Percentiles rank a stretch among this genome's conserved stretches.
These are phyloP conservation scores for Iris pallida DNA, from an alignment of 116 monocot species.

Conservation along the genomic window DNA sequence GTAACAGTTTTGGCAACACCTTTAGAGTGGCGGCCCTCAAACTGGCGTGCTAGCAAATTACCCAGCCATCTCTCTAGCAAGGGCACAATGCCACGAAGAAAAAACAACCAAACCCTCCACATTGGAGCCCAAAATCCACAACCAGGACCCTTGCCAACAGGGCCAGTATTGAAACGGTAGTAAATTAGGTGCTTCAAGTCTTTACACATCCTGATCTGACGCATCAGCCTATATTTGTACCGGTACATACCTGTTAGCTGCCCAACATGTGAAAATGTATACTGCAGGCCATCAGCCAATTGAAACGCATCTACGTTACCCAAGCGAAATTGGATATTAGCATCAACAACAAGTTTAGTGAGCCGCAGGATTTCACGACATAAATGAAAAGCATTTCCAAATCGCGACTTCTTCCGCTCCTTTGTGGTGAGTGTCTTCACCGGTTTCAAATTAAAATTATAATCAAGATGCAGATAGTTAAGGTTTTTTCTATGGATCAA, in stretches of 20 bases:
- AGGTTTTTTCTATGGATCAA: slow-evolving; percentile 96
- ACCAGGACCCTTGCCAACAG: slow-evolving; percentile 94
- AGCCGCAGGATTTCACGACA: slow-evolving; percentile 60
- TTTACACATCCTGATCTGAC: slow-evolving; percentile 99
- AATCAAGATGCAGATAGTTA: slow-evolving; percentile 96
- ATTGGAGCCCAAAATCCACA: slow-evolving; percentile 99
- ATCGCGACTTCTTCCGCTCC: slow-evolving; percentile 93
- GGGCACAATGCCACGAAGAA: slow-evolving; percentile 97
- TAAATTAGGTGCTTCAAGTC: slow-evolving; percentile 98
- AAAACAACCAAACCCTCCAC: slow-evolving; percentile 99
- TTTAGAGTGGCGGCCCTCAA: slow-evolving; percentile 81
- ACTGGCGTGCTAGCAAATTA: slow-evolving; percentile 89
- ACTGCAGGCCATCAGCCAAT: slow-evolving; percentile 62
- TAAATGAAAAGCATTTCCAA: slow-evolving; percentile 96
- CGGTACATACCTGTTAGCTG: slow-evolving; percentile 96
- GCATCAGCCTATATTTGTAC: slow-evolving; percentile 93
- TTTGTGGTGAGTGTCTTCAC: slow-evolving; percentile 99
- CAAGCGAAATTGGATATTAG: slow-evolving; percentile 56
- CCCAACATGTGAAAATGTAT: slow-evolving; percentile 63
- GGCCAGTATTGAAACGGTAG: slow-evolving; percentile 96
- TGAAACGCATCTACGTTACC: slow-evolving; percentile 65
- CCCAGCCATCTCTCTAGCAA: slow-evolving; percentile 94
- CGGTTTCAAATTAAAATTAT: slow-evolving; percentile 97
- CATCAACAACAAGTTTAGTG: slow-evolving; percentile 60
- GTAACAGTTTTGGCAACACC: slow-evolving; percentile 96